These are phyloP conservation scores for Lasiosphaeria hispida DNA, from an alignment of 495 filamentous ascomycete genomes.

Conservation along the genomic window DNA sequence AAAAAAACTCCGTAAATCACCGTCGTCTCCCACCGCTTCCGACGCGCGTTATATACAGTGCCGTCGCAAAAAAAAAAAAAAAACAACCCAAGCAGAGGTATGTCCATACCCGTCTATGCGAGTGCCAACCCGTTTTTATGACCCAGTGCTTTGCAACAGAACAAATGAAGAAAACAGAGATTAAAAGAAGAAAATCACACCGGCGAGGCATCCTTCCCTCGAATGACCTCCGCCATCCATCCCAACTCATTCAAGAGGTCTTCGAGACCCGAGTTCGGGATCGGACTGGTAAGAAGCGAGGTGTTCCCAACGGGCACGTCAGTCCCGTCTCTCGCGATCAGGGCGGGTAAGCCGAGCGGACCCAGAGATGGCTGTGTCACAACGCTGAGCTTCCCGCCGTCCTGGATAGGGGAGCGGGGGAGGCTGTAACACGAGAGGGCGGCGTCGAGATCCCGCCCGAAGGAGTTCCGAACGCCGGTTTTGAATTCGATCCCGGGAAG, in stretches of 20 bases:
- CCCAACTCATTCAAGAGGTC: conserved; percentile 45
- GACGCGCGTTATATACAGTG: no score
- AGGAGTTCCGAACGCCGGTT: conserved; percentile 2
- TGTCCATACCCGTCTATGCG: no score
- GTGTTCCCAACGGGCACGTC: conserved; percentile 28
- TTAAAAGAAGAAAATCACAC: background rate
- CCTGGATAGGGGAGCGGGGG: conserved; percentile 30
- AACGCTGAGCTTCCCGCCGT: conserved; percentile 13
- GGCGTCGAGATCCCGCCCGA: conserved; percentile 25
- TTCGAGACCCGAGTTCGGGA: conserved; percentile 39
- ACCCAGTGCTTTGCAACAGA: background rate
- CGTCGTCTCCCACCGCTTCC: no score
- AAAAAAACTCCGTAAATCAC: no score
- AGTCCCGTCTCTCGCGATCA: conserved; percentile 28
- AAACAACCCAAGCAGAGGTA: background rate
- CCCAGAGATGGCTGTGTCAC: conserved; percentile 20
- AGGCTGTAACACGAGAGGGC: conserved; percentile 45
- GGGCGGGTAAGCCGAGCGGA: conserved; percentile 26
- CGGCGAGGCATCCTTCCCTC: conserved; percentile 25
- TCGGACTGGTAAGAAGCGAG: conserved; percentile 30
- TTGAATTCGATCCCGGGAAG: conserved; percentile 1
- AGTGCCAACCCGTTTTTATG: no score
- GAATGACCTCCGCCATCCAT: conserved; percentile 46
- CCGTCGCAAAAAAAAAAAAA: background rate
- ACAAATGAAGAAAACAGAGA: background rate